Conservation (phyloP, 768 basidiomycete species). For the Tylopilus felleus region DNA sequence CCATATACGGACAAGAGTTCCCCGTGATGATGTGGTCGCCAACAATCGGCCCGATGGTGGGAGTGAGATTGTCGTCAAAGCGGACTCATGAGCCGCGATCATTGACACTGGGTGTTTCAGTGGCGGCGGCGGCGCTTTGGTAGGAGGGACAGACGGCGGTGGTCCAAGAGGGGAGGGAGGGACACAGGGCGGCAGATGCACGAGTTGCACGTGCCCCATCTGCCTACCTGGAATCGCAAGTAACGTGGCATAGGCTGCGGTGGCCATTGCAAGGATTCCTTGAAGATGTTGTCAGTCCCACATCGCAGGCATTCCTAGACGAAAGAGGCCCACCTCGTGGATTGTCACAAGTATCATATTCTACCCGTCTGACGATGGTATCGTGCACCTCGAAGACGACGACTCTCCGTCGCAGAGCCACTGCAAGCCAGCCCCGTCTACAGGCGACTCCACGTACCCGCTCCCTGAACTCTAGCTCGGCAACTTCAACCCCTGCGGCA, state of each 20-base stretch:
- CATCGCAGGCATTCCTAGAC: slow-evolving; percentile 3
- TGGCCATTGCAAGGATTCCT: slow-evolving; percentile 82
- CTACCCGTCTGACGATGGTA: slow-evolving; percentile 58
- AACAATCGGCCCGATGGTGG: slow-evolving; percentile 76
- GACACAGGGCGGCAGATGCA: slow-evolving; percentile 79
- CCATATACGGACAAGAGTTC: slow-evolving; percentile 88
- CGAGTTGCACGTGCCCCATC: slow-evolving; percentile 82
- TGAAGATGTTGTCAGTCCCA: slow-evolving; percentile 16
- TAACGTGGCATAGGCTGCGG: slow-evolving; percentile 73
- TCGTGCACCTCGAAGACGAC: slow-evolving; percentile 72
- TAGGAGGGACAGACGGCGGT: slow-evolving; percentile 48
- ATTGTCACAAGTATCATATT: slow-evolving; percentile 90
- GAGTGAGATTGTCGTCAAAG: slow-evolving; percentile 73
- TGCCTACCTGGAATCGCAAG: slow-evolving; percentile 83
- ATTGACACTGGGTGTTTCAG: slow-evolving; percentile 71
- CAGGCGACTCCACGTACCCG: slow-evolving; percentile 76
- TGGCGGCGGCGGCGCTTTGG: slow-evolving; percentile 53
- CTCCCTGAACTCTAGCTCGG: slow-evolving; percentile 88
- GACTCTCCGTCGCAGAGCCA: slow-evolving; percentile 74
- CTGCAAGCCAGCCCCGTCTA: slow-evolving; percentile 80
- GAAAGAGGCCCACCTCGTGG: slow-evolving; percentile 54
- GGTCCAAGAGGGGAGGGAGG: slow-evolving; percentile 56
- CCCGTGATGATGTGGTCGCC: slow-evolving; percentile 79
- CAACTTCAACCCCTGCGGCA: slow-evolving; percentile 68
- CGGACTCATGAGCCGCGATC: slow-evolving; percentile 78